Base-by-base conservation (phyloP, 2,329 filamentous ascomycete genomes). In the Tricladium varicosporioides region DNA sequence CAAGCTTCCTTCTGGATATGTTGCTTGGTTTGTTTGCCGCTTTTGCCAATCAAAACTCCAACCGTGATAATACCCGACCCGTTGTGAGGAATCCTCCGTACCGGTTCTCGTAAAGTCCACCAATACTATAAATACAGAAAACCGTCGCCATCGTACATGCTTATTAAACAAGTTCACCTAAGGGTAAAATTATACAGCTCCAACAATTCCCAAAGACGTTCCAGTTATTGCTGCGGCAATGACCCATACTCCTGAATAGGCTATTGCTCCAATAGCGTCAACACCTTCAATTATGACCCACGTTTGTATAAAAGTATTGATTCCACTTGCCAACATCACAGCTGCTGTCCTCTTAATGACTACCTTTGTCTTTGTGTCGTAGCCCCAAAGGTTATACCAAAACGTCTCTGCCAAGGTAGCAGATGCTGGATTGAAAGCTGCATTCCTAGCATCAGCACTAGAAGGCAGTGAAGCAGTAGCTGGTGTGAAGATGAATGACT, bases 221-320 rank as follows among this genome's bases (percentile, higher is more conserved):
- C 87, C 88, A 2, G 83, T 81, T 53, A 86, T 68, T 11, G 80
- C 70, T 2, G 83, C 81, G 5, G 87, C 88, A 18, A 79, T 66
- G n/a, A 82, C 83, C 91, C 91, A 97, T 36, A 93, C 77, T 18
- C 77, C 76, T 1, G 89, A 85, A 78, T 92, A 97, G 0, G 81
- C 83, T 2, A 78, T 74, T 1, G 92, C 90, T 10, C 92, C 93
- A 0, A 76, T 65, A 3, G 82, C 61, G 66, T 92, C 88, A 10
- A 91, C 84, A 4, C 90, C 88, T 46, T 83, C 78, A 16, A 97
- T 75, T 0, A 85, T 88, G 54, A 85, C 77, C 48, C 79, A 81
- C 19, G 85, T 83, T 67, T 88, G 82, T 43, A 92, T 74, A 57
- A 87, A 84, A 0, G 84, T 84, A 68, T 80, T 80, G 47, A 79